A percentile compares a stretch with the other conserved stretches of the same genome.
phyloP scores from a whole-genome alignment of 352 stramenopile species.

The Lagenidium giganteum region DNA sequence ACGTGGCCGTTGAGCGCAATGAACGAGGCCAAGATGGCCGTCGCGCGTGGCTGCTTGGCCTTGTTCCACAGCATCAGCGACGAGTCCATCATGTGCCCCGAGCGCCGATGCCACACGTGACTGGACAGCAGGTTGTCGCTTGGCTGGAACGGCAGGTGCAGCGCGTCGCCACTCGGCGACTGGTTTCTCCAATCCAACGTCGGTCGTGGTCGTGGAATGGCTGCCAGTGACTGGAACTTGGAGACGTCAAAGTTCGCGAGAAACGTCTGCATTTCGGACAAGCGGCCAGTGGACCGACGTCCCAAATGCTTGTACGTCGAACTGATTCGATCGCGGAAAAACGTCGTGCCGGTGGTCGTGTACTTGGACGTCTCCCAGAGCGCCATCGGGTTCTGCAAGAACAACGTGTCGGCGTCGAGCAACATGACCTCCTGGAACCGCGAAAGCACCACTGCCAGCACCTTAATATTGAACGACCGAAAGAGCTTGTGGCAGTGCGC shows the following conservation, averaged over 20 bases:
- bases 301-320: slow-evolving; percentile 25
- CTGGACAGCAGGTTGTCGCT: slow-evolving; percentile 27
- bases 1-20: slow-evolving; percentile 21
- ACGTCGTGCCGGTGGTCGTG: slow-evolving; percentile 35
- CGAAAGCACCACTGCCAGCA: slow-evolving; percentile 34
- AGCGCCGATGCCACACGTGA: slow-evolving; percentile 39
- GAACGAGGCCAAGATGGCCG: slow-evolving; percentile 37
- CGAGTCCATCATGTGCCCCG: slow-evolving; percentile 46
- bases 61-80: slow-evolving; percentile 45
- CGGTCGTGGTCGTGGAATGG: slow-evolving; percentile 16
- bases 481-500: slow-evolving; percentile 6
- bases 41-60: slow-evolving; percentile 26
- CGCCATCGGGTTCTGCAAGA: slow-evolving; percentile 32
- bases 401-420: slow-evolving; percentile 47
- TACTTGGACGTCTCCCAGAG: slow-evolving; percentile 30
- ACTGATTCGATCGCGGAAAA: slow-evolving; percentile 55
- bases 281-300: slow-evolving; percentile 1
- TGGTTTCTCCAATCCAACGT: too few relatives aligned
- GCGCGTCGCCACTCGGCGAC: slow-evolving; percentile 4
- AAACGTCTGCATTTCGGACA: slow-evolving; percentile 32
- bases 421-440: slow-evolving; percentile 44
- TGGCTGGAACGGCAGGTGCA: slow-evolving; percentile 15
- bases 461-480: slow-evolving; percentile 13
- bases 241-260: slow-evolving; percentile 32
- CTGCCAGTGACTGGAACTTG: slow-evolving; percentile 26